Conservation (phyloP, 805 yeast species). For the Kodamaea kakaduensis region DNA sequence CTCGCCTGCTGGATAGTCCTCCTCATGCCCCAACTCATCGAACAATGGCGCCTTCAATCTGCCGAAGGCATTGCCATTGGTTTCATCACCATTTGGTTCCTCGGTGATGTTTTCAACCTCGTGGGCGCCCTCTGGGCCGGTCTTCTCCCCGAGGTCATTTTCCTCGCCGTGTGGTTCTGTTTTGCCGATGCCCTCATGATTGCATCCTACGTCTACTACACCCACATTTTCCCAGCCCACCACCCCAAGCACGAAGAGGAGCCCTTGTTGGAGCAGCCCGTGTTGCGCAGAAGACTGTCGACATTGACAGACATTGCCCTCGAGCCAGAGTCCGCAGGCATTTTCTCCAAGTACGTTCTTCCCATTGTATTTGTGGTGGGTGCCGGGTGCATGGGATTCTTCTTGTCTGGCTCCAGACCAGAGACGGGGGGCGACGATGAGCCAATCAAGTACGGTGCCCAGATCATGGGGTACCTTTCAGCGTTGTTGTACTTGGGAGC, state of each 20-base stretch:
- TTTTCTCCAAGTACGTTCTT: constrained; percentile 48
- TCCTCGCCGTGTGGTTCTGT: constrained; percentile 74
- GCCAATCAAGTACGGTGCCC: constrained; percentile 50
- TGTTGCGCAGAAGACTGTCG: constrained; percentile 49
- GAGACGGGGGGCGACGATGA: constrained; percentile 16
- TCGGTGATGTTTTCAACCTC: constrained; percentile 68
- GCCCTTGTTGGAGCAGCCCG: constrained; percentile 13
- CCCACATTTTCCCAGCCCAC: constrained; percentile 39
- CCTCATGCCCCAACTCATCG: constrained; percentile 71
- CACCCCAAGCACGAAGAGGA: constrained; percentile 17
- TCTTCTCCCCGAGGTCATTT: constrained; percentile 62
- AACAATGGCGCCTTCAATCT: constrained; percentile 71
- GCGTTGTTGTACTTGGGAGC: constrained; percentile 71
- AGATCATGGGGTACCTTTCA: constrained; percentile 64
- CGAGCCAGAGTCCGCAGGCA: constrained; percentile 44
- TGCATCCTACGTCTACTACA: constrained; percentile 55
- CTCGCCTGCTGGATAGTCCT: constrained; percentile 79
- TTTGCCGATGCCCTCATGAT: constrained; percentile 63
- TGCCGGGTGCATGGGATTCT: constrained; percentile 61
- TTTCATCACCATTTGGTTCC: constrained; percentile 64
- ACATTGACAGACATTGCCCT: constrained; percentile 47
- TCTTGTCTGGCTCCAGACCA: constrained; percentile 40
- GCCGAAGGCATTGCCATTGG: constrained; percentile 75
- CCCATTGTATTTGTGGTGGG: constrained; percentile 60
- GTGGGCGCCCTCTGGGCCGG: constrained; percentile 68